These are phyloP conservation scores for Davidsoniella eucalypti DNA, from an alignment of 2,329 filamentous ascomycete genomes.

Conservation along the genomic window DNA sequence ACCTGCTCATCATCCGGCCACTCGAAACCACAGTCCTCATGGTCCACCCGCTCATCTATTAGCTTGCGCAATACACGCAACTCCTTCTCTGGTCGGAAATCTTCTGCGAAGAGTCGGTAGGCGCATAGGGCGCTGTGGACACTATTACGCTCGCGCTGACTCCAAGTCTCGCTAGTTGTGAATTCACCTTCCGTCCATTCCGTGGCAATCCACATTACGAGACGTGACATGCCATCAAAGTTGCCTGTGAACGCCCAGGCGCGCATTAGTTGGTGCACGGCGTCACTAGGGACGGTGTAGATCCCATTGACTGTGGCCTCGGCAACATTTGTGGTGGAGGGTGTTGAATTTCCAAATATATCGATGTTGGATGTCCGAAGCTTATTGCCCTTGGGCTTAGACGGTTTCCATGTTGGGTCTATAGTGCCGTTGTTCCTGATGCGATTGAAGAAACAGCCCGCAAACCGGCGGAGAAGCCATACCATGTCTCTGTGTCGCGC, in stretches of 20 bases:
- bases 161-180: conserved; percentile 1
- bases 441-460: conserved; percentile 1
- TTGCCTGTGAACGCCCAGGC: conserved; percentile 46
- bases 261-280: conserved; percentile 26
- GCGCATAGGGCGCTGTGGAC: conserved; percentile 25
- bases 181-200: conserved; percentile 26
- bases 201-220: conserved; percentile 41
- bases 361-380: too few relatives aligned
- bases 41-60: conserved; percentile 16
- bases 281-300: background rate
- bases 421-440: background rate
- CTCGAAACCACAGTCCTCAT: conserved; percentile 17
- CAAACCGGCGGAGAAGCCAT: conserved; percentile 8
- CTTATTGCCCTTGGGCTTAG: too few relatives aligned
- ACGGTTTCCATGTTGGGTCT: too few relatives aligned
- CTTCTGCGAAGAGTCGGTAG: conserved; percentile 32
- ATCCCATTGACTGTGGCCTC: background rate
- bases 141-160: conserved; percentile 19
- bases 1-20: conserved; percentile 27
- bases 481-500: background rate
- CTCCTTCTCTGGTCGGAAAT: conserved; percentile 21
- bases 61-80: conserved; percentile 20
- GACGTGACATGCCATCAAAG: conserved; percentile 35
- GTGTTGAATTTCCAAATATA: too few relatives aligned
- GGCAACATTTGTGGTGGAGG: background rate